These are phyloP conservation scores for Symbiotaphrina buchneri DNA, from an alignment of 495 filamentous ascomycete genomes.

Conservation along the genomic window DNA sequence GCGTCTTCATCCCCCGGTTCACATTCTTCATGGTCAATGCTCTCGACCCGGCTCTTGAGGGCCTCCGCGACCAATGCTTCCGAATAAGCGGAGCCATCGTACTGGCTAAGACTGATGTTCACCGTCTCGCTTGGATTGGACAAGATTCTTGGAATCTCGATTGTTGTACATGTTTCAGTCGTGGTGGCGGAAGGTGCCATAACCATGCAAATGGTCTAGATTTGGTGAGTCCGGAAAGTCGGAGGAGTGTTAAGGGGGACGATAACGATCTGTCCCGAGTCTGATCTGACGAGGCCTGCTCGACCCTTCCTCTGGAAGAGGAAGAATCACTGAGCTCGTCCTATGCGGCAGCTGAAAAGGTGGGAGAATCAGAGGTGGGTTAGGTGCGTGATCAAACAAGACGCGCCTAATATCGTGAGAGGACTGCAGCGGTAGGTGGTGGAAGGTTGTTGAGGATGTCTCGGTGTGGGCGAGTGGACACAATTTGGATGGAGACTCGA, in stretches of 20 bases:
- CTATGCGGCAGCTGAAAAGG: constrained; percentile 94
- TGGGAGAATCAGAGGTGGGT: constrained; percentile 29
- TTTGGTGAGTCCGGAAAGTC: not conserved
- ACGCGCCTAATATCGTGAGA: constrained; percentile 31
- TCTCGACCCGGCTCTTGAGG: constrained; percentile 58
- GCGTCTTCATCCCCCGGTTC: constrained; percentile 83
- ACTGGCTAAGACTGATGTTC: not conserved
- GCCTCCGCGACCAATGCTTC: constrained; percentile 44
- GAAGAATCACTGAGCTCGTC: constrained; percentile 88
- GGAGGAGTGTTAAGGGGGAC: constrained; percentile 57
- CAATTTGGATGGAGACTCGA: constrained; percentile 62
- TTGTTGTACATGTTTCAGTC: constrained; percentile 13
- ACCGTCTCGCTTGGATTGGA: not conserved
- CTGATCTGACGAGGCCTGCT: constrained; percentile 68
- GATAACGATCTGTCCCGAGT: constrained; percentile 67
- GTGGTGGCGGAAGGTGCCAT: constrained; percentile 54
- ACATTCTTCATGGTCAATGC: constrained; percentile 65
- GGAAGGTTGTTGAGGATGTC: constrained; percentile 46
- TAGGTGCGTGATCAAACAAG: constrained; percentile 17
- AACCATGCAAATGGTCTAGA: constrained; percentile 20
- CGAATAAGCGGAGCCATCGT: not conserved
- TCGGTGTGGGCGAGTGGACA: constrained; percentile 28
- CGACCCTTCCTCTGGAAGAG: constrained; percentile 88
- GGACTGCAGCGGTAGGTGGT: constrained; percentile 37
- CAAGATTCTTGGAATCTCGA: not conserved